Percentiles rank a stretch among this genome's conserved stretches.
Conservation (phyloP, 1,284 basidiomycete species). For the Naganishia cerealis region DNA sequence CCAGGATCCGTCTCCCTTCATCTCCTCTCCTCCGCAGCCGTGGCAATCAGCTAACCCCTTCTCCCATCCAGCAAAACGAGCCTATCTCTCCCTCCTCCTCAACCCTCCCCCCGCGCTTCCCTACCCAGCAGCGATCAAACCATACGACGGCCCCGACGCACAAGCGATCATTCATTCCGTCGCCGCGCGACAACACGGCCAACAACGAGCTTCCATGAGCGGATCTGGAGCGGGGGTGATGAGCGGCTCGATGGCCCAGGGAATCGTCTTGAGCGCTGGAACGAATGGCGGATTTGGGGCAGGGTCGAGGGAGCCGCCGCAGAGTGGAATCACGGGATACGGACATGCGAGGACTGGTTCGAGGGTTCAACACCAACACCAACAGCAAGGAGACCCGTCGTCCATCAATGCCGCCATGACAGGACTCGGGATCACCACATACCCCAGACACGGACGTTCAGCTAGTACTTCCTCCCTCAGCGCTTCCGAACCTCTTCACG, state of each 20-base stretch:
- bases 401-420: neutral
- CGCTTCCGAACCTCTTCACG: constrained; percentile 19
- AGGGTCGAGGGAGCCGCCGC: neutral
- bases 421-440: constrained; percentile 15
- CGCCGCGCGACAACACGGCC: constrained; percentile 57
- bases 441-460: constrained; percentile 23
- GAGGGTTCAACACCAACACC: constrained; percentile 2
- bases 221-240: constrained; percentile 3
- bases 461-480: constrained; percentile 29
- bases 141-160: constrained; percentile 92
- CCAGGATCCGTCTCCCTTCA: too few relatives aligned
- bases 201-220: constrained; percentile 19
- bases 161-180: constrained; percentile 85
- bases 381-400: neutral
- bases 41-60: neutral
- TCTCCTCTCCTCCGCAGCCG: neutral
- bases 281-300: neutral
- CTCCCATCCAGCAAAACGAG: constrained; percentile 71
- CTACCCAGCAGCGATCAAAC: constrained; percentile 68
- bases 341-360: neutral
- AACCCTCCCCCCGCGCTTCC: constrained; percentile 73
- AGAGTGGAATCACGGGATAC: constrained; percentile 3
- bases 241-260: constrained; percentile 9
- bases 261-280: neutral
- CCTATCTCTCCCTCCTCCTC: constrained; percentile 83